phyloP scores from a whole-genome alignment of 768 basidiomycete genomes.

The Hemileccinum rubropunctum region DNA sequence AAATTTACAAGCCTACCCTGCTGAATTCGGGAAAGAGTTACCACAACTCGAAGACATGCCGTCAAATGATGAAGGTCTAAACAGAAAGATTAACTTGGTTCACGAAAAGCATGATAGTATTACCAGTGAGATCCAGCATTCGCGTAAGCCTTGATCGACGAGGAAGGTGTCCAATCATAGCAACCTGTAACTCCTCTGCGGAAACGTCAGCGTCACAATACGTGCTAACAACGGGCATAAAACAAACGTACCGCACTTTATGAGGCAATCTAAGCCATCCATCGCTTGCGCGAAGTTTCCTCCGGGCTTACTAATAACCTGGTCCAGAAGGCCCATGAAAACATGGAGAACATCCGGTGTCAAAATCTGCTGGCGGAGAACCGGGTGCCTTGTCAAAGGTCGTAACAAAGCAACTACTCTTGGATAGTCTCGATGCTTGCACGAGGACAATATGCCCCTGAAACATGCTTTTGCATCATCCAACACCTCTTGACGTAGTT shows the following conservation, averaged over 20 bases:
- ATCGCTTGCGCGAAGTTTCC: conserved; percentile 18
- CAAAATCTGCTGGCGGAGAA: conserved; percentile 14
- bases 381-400: conserved; percentile 16
- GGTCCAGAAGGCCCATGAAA: conserved; percentile 15
- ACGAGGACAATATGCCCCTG: conserved; percentile 4
- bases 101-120: neutral
- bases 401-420: conserved; percentile 21
- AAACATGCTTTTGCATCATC: conserved; percentile 17
- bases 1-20: conserved; percentile 5
- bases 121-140: neutral
- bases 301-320: neutral
- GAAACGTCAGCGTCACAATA: too few relatives aligned
- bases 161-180: too few relatives aligned
- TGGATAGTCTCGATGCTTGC: conserved; percentile 15
- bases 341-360: conserved; percentile 8
- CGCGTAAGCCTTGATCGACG: too few relatives aligned
- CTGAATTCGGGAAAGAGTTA: conserved; percentile 14
- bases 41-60: conserved; percentile 17
- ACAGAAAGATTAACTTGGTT: conserved; percentile 1
- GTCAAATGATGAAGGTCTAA: conserved; percentile 9
- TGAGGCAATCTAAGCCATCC: conserved; percentile 18
- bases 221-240: too few relatives aligned
- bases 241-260: conserved; percentile 19
- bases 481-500: neutral
- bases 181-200: conserved; percentile 11